Conservation (phyloP, 1,139 yeast genomes). For the Zygosaccharomyces pseudobailii region DNA sequence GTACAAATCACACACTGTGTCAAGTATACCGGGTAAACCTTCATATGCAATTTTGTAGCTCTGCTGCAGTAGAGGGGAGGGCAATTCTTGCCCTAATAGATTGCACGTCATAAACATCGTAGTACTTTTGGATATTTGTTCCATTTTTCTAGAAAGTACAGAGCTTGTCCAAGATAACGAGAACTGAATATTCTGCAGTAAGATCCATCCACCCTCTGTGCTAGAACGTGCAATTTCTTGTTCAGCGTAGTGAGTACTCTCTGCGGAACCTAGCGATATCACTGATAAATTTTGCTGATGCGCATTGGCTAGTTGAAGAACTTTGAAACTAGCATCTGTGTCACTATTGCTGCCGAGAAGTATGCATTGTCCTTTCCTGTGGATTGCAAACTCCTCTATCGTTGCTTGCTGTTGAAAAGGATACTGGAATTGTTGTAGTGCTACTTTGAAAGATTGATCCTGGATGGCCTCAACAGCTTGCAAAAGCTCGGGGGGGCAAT, state of each 20-base stretch:
- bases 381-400: slow-evolving; percentile 1
- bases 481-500: slow-evolving; percentile 1
- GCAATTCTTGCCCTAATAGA: slow-evolving; percentile 35
- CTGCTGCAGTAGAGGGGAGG: slow-evolving; percentile 46
- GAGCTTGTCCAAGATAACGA: slow-evolving; percentile 58
- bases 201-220: slow-evolving; percentile 56
- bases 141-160: slow-evolving; percentile 16
- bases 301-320: slow-evolving; percentile 43
- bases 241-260: slow-evolving; percentile 56
- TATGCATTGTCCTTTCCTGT: slow-evolving; percentile 23
- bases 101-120: slow-evolving; percentile 26
- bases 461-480: neutral
- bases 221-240: slow-evolving; percentile 46
- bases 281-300: slow-evolving; percentile 35
- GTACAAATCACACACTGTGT: slow-evolving; percentile 42
- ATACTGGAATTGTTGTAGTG: slow-evolving; percentile 3
- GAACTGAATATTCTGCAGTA: slow-evolving; percentile 76
- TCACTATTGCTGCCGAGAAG: slow-evolving; percentile 59
- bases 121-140: slow-evolving; percentile 10
- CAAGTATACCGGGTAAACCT: slow-evolving; percentile 55
- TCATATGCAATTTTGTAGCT: slow-evolving; percentile 38
- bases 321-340: slow-evolving; percentile 58
- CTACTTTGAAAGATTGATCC: slow-evolving; percentile 2
- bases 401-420: neutral
- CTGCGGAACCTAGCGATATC: slow-evolving; percentile 74